phyloP scores from a whole-genome alignment of 768 basidiomycete species.

The Tricholomella constricta region DNA sequence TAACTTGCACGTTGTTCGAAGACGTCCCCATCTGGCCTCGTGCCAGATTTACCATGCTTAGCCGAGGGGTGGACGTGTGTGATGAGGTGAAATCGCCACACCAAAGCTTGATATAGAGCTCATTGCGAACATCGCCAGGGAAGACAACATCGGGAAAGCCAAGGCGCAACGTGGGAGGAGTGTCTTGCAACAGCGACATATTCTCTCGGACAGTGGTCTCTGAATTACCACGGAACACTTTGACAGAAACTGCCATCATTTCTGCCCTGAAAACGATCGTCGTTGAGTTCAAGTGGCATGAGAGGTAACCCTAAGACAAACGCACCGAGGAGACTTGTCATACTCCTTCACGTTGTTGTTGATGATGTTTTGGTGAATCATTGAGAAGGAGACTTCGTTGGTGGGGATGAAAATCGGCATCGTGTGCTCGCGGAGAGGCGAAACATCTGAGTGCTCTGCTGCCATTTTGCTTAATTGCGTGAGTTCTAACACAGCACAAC shows the following conservation, averaged over 20 bases:
- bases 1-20: constrained; percentile 81
- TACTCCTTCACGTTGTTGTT: constrained; percentile 75
- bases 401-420: constrained; percentile 88
- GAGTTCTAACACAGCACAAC: constrained; percentile 92
- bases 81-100: constrained; percentile 79
- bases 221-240: constrained; percentile 84
- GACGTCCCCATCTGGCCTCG: constrained; percentile 55
- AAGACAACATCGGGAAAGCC: constrained; percentile 97
- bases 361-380: constrained; percentile 95
- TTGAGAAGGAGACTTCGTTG: constrained; percentile 86
- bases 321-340: constrained; percentile 79
- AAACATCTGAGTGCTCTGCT: constrained; percentile 62
- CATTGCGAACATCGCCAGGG: constrained; percentile 90
- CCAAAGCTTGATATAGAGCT: constrained; percentile 96
- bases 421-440: constrained; percentile 69
- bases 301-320: constrained; percentile 3
- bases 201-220: constrained; percentile 79
- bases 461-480: constrained; percentile 72
- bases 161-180: constrained; percentile 80
- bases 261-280: constrained; percentile 64
- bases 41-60: constrained; percentile 65
- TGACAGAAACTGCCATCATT: constrained; percentile 79
- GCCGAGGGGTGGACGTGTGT: constrained; percentile 47
- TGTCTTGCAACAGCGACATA: constrained; percentile 77
- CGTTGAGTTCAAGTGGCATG: not conserved